These are phyloP conservation scores for Arachis stenosperma DNA, from an alignment of 306 rosid genomes.

Conservation along the genomic window DNA sequence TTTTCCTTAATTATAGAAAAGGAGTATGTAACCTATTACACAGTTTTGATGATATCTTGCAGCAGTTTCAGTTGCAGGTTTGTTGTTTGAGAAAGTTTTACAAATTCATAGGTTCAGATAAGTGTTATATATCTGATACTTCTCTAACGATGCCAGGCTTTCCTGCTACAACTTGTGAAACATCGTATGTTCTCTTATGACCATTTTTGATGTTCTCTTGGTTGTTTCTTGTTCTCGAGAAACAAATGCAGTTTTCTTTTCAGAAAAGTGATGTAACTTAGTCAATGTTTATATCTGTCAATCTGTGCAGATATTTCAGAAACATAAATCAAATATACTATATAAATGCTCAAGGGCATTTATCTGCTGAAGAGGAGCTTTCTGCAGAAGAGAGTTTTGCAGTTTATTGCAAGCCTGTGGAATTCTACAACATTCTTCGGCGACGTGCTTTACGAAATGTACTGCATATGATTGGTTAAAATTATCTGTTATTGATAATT, in stretches of 20 bases:
- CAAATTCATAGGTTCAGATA: slow-evolving; percentile 15
- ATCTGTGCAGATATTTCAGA: slow-evolving; percentile 37
- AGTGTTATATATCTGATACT: slow-evolving; percentile 30
- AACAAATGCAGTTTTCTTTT: slow-evolving; percentile 19
- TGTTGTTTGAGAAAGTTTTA: slow-evolving; percentile 29
- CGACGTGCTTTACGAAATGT: slow-evolving; percentile 62
- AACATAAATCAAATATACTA: slow-evolving; percentile 38
- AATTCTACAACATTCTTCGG: slow-evolving; percentile 73
- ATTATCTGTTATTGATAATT: slow-evolving; percentile 7
- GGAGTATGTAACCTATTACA: slow-evolving; percentile 11
- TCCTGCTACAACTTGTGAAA: slow-evolving; percentile 46
- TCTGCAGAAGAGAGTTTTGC: slow-evolving; percentile 73
- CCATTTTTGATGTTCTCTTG: slow-evolving; percentile 11
- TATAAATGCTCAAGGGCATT: slow-evolving; percentile 48
- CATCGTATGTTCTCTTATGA: slow-evolving; percentile 47
- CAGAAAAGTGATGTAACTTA: slow-evolving; percentile 4
- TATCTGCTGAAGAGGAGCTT: slow-evolving; percentile 69
- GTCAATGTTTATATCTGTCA: slow-evolving; percentile 35
- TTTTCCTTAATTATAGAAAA: background rate
- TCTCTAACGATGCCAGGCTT: slow-evolving; percentile 46
- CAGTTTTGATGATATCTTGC: slow-evolving; percentile 34
- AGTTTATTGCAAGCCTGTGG: slow-evolving; percentile 80
- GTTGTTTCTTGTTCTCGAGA: slow-evolving; percentile 27
- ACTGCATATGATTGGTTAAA: slow-evolving; percentile 32
- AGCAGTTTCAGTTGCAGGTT: slow-evolving; percentile 40